These are phyloP conservation scores for Neurospora pannonica DNA, from an alignment of 495 filamentous ascomycete genomes.

Conservation along the genomic window DNA sequence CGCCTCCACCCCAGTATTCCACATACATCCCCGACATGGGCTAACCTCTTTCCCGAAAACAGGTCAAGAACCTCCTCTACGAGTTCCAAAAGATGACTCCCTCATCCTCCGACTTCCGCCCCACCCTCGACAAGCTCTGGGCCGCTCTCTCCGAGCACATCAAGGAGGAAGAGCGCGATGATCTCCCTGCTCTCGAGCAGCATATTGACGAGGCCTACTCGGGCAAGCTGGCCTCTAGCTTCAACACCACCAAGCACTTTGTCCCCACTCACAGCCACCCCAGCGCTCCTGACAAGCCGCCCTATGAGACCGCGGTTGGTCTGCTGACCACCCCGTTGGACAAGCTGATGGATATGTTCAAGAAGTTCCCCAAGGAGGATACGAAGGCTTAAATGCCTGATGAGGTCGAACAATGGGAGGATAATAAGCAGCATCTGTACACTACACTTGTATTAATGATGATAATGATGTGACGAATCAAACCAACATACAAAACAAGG, in stretches of 20 bases:
- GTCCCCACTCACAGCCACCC: slow-evolving; percentile 51
- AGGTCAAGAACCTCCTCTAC: slow-evolving; percentile 57
- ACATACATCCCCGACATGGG: not conserved
- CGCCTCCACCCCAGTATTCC: not conserved
- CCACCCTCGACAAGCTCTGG: slow-evolving; percentile 46
- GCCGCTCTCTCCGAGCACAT: slow-evolving; percentile 46
- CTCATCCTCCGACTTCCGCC: slow-evolving; percentile 36
- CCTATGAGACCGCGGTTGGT: slow-evolving; percentile 40
- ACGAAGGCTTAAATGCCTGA: not conserved
- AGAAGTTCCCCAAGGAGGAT: slow-evolving; percentile 31
- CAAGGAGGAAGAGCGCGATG: slow-evolving; percentile 47
- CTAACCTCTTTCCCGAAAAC: not conserved
- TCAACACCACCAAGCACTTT: slow-evolving; percentile 52
- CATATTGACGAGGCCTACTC: slow-evolving; percentile 29
- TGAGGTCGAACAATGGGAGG: not conserved
- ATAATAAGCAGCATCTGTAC: not conserved
- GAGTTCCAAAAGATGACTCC: slow-evolving; percentile 48
- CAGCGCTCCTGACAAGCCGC: slow-evolving; percentile 38
- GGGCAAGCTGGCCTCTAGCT: slow-evolving; percentile 38
- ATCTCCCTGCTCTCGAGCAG: slow-evolving; percentile 48
- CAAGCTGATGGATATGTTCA: slow-evolving; percentile 39
- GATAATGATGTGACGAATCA: not conserved
- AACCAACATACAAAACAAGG: not conserved
- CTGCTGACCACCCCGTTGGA: slow-evolving; percentile 45
- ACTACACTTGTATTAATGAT: not conserved